These are phyloP conservation scores for Ogataea thermomethanolica DNA, from an alignment of 805 yeast species.

Conservation along the genomic window DNA sequence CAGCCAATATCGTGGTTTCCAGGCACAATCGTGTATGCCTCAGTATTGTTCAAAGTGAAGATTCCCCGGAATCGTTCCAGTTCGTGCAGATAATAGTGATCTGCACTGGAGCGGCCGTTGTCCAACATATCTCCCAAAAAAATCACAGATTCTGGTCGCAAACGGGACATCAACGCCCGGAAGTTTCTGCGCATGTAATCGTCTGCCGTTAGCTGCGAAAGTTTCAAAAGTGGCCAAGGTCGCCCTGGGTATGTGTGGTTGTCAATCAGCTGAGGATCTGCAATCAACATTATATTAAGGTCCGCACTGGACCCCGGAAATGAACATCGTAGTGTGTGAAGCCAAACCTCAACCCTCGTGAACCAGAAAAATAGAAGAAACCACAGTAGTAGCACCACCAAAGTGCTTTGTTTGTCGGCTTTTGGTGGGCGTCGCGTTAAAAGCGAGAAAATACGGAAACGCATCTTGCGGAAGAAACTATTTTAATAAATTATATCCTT, in stretches of 20 bases:
- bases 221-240: slow-evolving; percentile 37
- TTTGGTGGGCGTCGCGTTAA: slow-evolving; percentile 1
- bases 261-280: slow-evolving; percentile 95
- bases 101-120: slow-evolving; percentile 87
- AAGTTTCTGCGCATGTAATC: slow-evolving; percentile 72
- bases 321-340: slow-evolving; percentile 8
- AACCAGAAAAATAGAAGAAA: slow-evolving; percentile 14
- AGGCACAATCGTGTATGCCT: slow-evolving; percentile 46
- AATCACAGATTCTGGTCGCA: slow-evolving; percentile 72
- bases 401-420: slow-evolving; percentile 1
- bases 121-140: slow-evolving; percentile 92
- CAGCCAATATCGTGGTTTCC: slow-evolving; percentile 98
- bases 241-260: slow-evolving; percentile 81
- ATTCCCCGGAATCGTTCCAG: slow-evolving; percentile 62
- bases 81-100: slow-evolving; percentile 62
- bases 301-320: slow-evolving; percentile 5
- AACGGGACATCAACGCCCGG: slow-evolving; percentile 53
- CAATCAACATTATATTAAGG: slow-evolving; percentile 45
- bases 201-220: slow-evolving; percentile 67
- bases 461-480: background rate
- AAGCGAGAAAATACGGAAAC: slow-evolving; percentile 7
- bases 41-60: slow-evolving; percentile 49
- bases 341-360: slow-evolving; percentile 8
- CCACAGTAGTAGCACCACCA: slow-evolving; percentile 11
- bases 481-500: background rate